phyloP scores from a whole-genome alignment of 768 basidiomycete species.

The Pulveroboletus ravenelii region DNA sequence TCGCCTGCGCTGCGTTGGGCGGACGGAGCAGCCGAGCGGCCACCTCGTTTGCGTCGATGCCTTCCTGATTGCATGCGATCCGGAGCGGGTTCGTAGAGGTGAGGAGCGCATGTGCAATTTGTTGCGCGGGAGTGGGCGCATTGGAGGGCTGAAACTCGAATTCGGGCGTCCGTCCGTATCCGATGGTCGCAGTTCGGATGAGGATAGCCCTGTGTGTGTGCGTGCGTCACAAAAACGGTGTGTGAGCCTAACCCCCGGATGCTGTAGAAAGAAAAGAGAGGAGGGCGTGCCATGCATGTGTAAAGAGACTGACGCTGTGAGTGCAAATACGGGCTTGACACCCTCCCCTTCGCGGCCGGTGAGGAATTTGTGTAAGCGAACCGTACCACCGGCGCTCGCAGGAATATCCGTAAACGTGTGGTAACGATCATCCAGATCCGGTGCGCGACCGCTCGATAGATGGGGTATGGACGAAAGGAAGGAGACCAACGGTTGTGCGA shows the following conservation, averaged over 20 bases:
- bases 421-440: conserved; percentile 49
- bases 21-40: conserved; percentile 16
- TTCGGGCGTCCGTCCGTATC: conserved; percentile 42
- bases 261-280: too few species aligned
- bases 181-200: conserved; percentile 45
- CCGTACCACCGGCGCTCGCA: conserved; percentile 35
- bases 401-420: conserved; percentile 57
- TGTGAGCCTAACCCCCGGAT: not conserved
- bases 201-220: conserved; percentile 41
- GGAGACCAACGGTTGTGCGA: conserved; percentile 77
- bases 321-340: conserved; percentile 82
- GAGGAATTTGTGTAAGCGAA: conserved; percentile 71
- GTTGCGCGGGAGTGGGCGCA: conserved; percentile 37
- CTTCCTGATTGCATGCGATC: conserved; percentile 25
- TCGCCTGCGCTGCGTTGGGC: conserved; percentile 3
- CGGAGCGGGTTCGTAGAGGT: conserved; percentile 21
- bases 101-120: conserved; percentile 42
- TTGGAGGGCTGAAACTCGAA: conserved; percentile 43
- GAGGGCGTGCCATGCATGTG: not conserved
- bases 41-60: conserved; percentile 17
- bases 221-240: not conserved
- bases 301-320: conserved; percentile 66
- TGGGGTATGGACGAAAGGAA: conserved; percentile 64
- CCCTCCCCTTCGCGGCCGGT: conserved; percentile 84
- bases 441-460: conserved; percentile 49